Base-by-base conservation (phyloP, 2,329 filamentous ascomycete genomes). In the Verticillium nonalfalfae region DNA sequence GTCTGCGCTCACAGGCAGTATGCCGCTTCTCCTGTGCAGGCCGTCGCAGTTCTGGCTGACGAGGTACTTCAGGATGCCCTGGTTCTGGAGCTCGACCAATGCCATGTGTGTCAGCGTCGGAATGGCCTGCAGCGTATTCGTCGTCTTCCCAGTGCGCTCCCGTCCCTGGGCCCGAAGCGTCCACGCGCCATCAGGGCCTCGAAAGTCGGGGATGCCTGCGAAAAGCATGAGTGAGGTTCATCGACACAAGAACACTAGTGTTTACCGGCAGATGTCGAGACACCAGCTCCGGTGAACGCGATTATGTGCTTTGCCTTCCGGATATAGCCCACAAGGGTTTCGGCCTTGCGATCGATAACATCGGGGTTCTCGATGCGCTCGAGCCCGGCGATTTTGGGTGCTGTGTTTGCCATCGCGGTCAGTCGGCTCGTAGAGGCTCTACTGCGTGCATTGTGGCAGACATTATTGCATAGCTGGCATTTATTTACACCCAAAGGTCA, bases 61-160 rank as follows among this genome's bases (percentile, higher is more conserved):
- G 3, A 80, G 62, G 62, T 80, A 76, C 59, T 77, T 80, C 55
- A 80, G 39, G 0, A 78, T 64, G 0, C 75, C 75, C 1, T 65
- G 69, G 11, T 76, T 74, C 61, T 80, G 78, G 10, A 81, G 63
- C 58, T 75, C 76, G 0, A 80, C 74, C 1, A 81, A 70, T 0
- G 78, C 78, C 78, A 81, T 81, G 55, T 81, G 78, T 0, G 77
- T 75, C 13, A 71, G 69, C 1, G 78, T 80, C 0, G 79, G 78
- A 18, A 81, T 69, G 5, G 79, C 78, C 57, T 80, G 74, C 5
- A 80, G 60, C 0, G 77, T 78, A 54, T 68, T 76, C 10, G 72
- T 71, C 0, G 69, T 64, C 57, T 74, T 72, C 9, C 61, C 63
- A 0, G 70, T 72, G 1, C 68, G 69, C 45, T 75, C 62, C 64